These are phyloP conservation scores for Dendrobium officinale DNA, from an alignment of 106 monocot genomes.

Conservation along the genomic window DNA sequence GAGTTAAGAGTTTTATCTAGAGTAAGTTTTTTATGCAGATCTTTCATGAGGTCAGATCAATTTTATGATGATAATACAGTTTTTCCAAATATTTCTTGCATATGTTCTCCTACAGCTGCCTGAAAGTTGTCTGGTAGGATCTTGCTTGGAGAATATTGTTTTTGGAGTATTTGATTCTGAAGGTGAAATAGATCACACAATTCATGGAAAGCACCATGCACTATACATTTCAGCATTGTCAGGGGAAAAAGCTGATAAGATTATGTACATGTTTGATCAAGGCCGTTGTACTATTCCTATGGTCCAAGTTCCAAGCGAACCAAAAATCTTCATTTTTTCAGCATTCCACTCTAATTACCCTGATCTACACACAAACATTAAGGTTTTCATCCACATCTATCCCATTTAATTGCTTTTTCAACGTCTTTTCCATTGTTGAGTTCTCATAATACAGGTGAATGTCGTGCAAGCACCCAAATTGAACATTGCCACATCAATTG, in stretches of 20 bases:
- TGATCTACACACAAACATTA: slow-evolving; percentile 11
- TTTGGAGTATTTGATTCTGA: slow-evolving; percentile 29
- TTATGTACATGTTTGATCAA: slow-evolving; percentile 23
- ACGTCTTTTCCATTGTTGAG: not conserved
- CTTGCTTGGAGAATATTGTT: slow-evolving; percentile 12
- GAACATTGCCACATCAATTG: slow-evolving; percentile 4
- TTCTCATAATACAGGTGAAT: slow-evolving; percentile 13
- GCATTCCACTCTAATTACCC: slow-evolving; percentile 18
- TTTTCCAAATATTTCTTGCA: not conserved
- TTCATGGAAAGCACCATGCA: slow-evolving; percentile 25
- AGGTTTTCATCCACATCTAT: slow-evolving; percentile 8
- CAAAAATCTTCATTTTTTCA: slow-evolving; percentile 7
- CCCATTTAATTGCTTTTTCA: not conserved
- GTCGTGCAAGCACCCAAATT: slow-evolving; percentile 17
- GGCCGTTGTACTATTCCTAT: slow-evolving; percentile 19
- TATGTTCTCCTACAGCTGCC: slow-evolving; percentile 17
- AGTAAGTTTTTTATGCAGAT: slow-evolving; percentile 6
- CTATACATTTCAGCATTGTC: slow-evolving; percentile 15
- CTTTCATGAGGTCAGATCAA: not conserved
- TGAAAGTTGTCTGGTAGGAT: slow-evolving; percentile 7
- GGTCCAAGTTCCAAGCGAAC: slow-evolving; percentile 15
- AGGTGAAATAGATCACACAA: slow-evolving; percentile 22
- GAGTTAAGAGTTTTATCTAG: slow-evolving; percentile 21
- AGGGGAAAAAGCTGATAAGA: slow-evolving; percentile 3
- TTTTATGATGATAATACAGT: not conserved